Evolutionary conservation across 169 alveolate genomes (phyloP).

Genomic region (Cryptosporidium ryanae): DNA sequence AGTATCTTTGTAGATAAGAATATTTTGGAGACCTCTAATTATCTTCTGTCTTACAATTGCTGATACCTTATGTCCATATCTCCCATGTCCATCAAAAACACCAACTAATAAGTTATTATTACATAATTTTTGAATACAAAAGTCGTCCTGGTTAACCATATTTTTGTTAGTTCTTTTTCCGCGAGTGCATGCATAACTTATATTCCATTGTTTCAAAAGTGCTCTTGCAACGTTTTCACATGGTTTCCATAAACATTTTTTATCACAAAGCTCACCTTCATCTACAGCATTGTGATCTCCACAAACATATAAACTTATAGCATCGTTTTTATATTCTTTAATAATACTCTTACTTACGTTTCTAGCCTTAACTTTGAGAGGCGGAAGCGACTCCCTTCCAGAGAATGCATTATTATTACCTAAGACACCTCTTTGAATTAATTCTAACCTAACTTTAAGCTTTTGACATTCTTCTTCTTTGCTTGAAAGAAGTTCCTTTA

Average conservation of each 20-base stretch:
- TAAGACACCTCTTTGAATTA: slow-evolving; percentile 29
- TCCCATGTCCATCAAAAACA: slow-evolving; percentile 71
- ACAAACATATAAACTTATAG: slow-evolving; percentile 8
- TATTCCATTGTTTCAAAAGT: slow-evolving; percentile 19
- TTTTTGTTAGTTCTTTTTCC: slow-evolving; percentile 52
- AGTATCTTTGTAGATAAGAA: neutral
- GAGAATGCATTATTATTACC: neutral
- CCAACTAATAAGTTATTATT: slow-evolving; percentile 29
- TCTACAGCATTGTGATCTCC: slow-evolving; percentile 24
- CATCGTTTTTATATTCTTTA: slow-evolving; percentile 11
- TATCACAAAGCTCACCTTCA: slow-evolving; percentile 24
- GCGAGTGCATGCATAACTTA: slow-evolving; percentile 24
- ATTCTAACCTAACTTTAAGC: slow-evolving; percentile 23
- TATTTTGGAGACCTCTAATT: slow-evolving; percentile 27
- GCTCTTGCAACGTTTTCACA: slow-evolving; percentile 19
- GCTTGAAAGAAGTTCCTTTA: slow-evolving; percentile 23
- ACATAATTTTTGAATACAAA: slow-evolving; percentile 16
- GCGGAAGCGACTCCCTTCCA: slow-evolving; percentile 59
- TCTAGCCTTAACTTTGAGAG: slow-evolving; percentile 35
- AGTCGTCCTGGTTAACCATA: slow-evolving; percentile 70
- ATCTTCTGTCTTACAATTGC: slow-evolving; percentile 61
- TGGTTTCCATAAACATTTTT: slow-evolving; percentile 60
- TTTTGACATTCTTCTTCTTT: slow-evolving; percentile 44
- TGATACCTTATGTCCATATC: slow-evolving; percentile 63
- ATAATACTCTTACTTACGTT: slow-evolving; percentile 1